Base-by-base conservation (phyloP, 1,139 yeast genomes). In the Kodamaea plutei region DNA sequence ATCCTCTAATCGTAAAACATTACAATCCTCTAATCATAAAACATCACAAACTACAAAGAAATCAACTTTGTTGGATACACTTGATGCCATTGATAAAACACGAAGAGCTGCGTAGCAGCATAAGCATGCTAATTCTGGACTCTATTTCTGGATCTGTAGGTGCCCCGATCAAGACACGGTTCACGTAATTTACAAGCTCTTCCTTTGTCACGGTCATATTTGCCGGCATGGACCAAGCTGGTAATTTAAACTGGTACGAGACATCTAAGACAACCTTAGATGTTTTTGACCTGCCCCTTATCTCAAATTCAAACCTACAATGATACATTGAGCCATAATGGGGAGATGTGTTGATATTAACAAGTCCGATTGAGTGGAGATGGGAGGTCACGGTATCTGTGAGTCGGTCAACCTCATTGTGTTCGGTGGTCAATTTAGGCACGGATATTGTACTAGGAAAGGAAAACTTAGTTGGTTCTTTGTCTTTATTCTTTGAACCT, bases 81-180 rank as follows among this genome's bases (percentile, higher is more conserved):
- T n/a, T n/a, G n/a, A n/a, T n/a, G 6, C 41, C 43, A 25, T 38
- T 28, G 13, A 41, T 35, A 11, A 16, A 27, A 25, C 45, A 41
- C 19, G 24, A 15, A 15, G 31, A 15, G 9, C 23, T 30, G 9
- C 23, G 24, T 34, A 41, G 35, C 10, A 14, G 17, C 26, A 41
- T 15, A 11, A 28, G 12, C 12, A 15, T 11, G 18, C 16, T 16
- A 15, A 41, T 30, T 20, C 25, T 30, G 11, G 23, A 15, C 16
- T 38, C 43, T 17, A 41, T 21, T 6, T 13, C 31, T 15, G 6
- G 20, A 12, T 30, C 36, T 19, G 28, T 20, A 12, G 18, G 8
- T 2, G 28, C 18, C 17, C 36, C 35, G 10, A 34, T 6, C 14
- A 41, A 12, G 24, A 37, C 36, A 9, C 23, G 29, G 17, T 30